These are phyloP conservation scores for Ganoderma multipileum DNA, from an alignment of 1,284 basidiomycete genomes.

Conservation along the genomic window DNA sequence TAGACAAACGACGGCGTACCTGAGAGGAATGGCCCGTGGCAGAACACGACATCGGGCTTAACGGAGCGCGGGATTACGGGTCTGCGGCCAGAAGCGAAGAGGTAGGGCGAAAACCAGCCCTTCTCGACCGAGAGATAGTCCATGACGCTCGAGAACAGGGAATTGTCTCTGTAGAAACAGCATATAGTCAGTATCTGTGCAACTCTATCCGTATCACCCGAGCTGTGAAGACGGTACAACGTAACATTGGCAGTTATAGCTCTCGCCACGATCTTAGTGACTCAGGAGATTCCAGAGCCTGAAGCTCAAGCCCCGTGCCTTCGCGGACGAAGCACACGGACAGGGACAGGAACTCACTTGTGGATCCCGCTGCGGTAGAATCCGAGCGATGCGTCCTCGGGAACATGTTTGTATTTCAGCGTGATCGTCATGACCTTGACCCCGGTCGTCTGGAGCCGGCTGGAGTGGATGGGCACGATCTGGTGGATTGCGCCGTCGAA, in stretches of 20 bases:
- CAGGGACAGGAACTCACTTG: conserved; percentile 43
- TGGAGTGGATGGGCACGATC: conserved; percentile 58
- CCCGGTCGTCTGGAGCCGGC: conserved; percentile 60
- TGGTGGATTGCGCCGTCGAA: conserved; percentile 56
- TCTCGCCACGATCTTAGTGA: background rate
- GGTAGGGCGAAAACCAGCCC: conserved; percentile 72
- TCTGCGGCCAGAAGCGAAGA: conserved; percentile 65
- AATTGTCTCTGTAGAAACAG: conserved; percentile 49
- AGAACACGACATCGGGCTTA: conserved; percentile 72
- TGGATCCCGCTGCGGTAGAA: conserved; percentile 69
- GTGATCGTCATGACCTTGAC: conserved; percentile 66
- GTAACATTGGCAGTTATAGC: background rate
- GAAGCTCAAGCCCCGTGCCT: conserved; percentile 2
- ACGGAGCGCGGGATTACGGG: conserved; percentile 67
- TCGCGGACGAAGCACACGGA: background rate
- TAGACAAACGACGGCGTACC: conserved; percentile 41
- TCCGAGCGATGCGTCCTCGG: conserved; percentile 64
- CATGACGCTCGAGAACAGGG: conserved; percentile 65
- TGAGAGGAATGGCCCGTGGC: conserved; percentile 66
- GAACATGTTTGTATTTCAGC: conserved; percentile 64
- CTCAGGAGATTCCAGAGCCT: background rate
- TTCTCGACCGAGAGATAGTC: conserved; percentile 69
- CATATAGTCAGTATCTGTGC: conserved; percentile 3
- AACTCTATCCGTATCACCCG: background rate
- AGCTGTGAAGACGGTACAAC: background rate